Evolutionary conservation across 805 yeast genomes (phyloP).

Genomic region (Myxozyma neotropica): DNA sequence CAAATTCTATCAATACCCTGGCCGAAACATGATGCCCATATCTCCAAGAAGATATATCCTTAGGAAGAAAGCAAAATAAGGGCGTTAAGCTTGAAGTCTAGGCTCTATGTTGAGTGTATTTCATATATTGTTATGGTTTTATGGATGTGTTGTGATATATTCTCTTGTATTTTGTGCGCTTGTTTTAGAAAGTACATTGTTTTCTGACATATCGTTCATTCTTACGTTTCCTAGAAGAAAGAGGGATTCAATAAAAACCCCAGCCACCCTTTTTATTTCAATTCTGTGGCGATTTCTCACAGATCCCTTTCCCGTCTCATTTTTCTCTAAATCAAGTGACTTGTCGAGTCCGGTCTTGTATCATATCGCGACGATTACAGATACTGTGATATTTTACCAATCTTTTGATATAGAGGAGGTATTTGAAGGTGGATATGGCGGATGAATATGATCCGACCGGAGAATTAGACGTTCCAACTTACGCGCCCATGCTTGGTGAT

Average conservation of each 20-base stretch:
- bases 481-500: conserved; percentile 7
- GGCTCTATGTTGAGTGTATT: neutral
- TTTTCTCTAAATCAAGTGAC: neutral
- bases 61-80: too few relatives aligned
- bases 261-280: neutral
- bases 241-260: conserved; percentile 3
- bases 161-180: neutral
- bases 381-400: too few relatives aligned
- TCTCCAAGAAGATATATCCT: too few relatives aligned
- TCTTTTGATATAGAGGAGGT: too few relatives aligned
- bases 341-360: too few relatives aligned
- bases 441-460: conserved; percentile 2
- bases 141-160: neutral
- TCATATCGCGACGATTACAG: too few relatives aligned
- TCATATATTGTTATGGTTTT: neutral
- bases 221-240: neutral
- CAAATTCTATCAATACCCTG: too few relatives aligned
- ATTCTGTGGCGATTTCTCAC: neutral
- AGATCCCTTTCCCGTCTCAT: neutral
- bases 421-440: neutral
- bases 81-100: neutral
- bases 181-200: neutral
- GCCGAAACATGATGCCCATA: neutral
- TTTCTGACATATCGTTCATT: conserved; percentile 1
- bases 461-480: conserved; percentile 8